Base-by-base conservation (phyloP, 768 basidiomycete species). In the Clathrus columnatus region DNA sequence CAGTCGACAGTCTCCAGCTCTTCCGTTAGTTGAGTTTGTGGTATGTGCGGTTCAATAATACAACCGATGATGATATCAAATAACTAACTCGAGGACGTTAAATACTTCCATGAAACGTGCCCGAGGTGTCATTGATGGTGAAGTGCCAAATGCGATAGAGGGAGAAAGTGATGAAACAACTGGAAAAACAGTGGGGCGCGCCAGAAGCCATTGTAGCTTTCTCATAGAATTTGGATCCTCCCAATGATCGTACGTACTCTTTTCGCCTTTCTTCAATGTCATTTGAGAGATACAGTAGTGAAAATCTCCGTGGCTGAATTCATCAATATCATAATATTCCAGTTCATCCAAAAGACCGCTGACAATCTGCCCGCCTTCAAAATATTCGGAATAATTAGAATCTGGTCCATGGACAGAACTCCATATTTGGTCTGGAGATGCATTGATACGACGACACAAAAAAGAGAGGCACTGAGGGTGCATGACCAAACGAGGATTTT, bases 291-390 rank as follows among this genome's bases (percentile, higher is more conserved):
- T 36, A 14, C 14, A 11, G n/a, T 36, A 36, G 11, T 8, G 4
- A 36, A 36, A 36, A 11, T 3, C 11, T 36, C n/a, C 4, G 14
- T n/a, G 2, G 7, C n/a, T 18, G 20, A 57, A 51, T 20, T 53
- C 60, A 1, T 58, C 57, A 57, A 61, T 59, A 5, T 61, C 58
- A 20, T 61, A 55, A 49, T 61, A 61, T 24, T 56, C 44, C 32
- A 59, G 18, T 48, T 57, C 58, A 21, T 59, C 54, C 28, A 61
- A 16, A 0, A 61, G 57, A 7, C 57, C 57, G 8, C 4, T 43
- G 4, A 1, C 14, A 16, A 8, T 21, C 14, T 48, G 52, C 1
- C 60, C 57, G 26, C n/a, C n/a, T n/a, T n/a, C n/a, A n/a, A n/a
- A n/a, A n/a, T 54, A 61, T 42, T 30, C 49, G 48, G 48, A 5